Evolutionary conservation across 331 rosid species (phyloP).

Genomic region (Rosa hybrid): DNA sequence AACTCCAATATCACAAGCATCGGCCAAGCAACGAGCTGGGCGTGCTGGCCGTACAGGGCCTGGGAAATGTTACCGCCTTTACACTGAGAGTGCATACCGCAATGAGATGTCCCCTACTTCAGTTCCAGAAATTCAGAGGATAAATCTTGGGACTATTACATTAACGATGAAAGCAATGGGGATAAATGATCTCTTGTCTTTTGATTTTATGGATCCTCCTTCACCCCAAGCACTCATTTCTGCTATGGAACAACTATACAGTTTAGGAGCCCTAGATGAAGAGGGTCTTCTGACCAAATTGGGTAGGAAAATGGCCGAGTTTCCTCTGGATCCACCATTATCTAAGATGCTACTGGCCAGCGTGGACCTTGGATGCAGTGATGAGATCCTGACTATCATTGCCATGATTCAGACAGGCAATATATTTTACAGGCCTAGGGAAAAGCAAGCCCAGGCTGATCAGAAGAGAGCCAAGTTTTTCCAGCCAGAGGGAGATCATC

Average conservation of each 20-base stretch:
- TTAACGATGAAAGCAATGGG: conserved; percentile 94
- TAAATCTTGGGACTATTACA: conserved; percentile 68
- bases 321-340: conserved; percentile 89
- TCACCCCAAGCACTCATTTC: conserved; percentile 91
- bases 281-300: conserved; percentile 91
- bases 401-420: conserved; percentile 91
- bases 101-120: conserved; percentile 94
- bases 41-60: conserved; percentile 98
- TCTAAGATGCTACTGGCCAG: conserved; percentile 93
- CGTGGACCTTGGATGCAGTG: conserved; percentile 97
- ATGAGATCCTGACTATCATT: conserved; percentile 92
- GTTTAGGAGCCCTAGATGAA: conserved; percentile 93
- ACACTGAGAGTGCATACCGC: conserved; percentile 81
- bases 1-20: conserved; percentile 93
- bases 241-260: conserved; percentile 92
- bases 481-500: conserved; percentile 96
- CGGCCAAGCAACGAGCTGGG: conserved; percentile 93
- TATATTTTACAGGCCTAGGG: conserved; percentile 85
- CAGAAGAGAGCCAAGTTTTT: conserved; percentile 95
- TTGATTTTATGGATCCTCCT: conserved; percentile 97
- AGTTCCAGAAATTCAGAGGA: conserved; percentile 87
- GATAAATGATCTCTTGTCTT: conserved; percentile 78
- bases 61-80: conserved; percentile 88
- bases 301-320: conserved; percentile 97
- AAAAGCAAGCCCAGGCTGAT: conserved; percentile 94